Percentiles rank a stretch among this genome's conserved stretches.
These are phyloP conservation scores for Arachis monticola DNA, from an alignment of 331 rosid genomes.

Conservation along the genomic window DNA sequence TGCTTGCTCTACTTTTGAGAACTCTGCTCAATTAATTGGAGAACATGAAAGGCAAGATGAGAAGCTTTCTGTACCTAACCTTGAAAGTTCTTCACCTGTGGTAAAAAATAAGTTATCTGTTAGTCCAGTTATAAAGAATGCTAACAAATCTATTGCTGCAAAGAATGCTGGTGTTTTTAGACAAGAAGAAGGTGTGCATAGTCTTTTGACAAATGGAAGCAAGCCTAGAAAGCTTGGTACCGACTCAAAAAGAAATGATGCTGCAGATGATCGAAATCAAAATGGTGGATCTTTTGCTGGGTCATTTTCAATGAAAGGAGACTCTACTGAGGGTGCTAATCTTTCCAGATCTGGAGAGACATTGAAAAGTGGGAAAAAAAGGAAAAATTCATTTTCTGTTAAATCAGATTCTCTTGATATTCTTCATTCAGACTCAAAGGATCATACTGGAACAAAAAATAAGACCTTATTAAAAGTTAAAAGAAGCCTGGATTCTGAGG, in stretches of 20 bases:
- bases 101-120: constrained; percentile 46
- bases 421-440: constrained; percentile 50
- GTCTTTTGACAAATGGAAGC: constrained; percentile 55
- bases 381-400: constrained; percentile 49
- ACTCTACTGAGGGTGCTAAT: constrained; percentile 40
- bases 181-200: constrained; percentile 51
- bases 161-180: constrained; percentile 45
- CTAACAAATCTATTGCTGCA: constrained; percentile 45
- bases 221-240: constrained; percentile 58
- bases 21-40: constrained; percentile 58
- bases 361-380: constrained; percentile 56
- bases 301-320: constrained; percentile 48
- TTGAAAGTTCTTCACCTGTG: constrained; percentile 63
- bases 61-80: constrained; percentile 47
- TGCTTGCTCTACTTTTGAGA: constrained; percentile 60
- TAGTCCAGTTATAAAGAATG: constrained; percentile 46
- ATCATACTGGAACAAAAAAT: constrained; percentile 52
- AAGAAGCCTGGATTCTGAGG: constrained; percentile 45
- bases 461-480: constrained; percentile 51
- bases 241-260: constrained; percentile 55
- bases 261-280: constrained; percentile 51
- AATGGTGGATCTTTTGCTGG: constrained; percentile 46
- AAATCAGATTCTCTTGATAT: constrained; percentile 51
- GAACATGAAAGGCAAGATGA: constrained; percentile 56
- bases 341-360: constrained; percentile 51